Conservation (phyloP, 192 early-diverging fungal species). For the Coemansia sp. region DNA sequence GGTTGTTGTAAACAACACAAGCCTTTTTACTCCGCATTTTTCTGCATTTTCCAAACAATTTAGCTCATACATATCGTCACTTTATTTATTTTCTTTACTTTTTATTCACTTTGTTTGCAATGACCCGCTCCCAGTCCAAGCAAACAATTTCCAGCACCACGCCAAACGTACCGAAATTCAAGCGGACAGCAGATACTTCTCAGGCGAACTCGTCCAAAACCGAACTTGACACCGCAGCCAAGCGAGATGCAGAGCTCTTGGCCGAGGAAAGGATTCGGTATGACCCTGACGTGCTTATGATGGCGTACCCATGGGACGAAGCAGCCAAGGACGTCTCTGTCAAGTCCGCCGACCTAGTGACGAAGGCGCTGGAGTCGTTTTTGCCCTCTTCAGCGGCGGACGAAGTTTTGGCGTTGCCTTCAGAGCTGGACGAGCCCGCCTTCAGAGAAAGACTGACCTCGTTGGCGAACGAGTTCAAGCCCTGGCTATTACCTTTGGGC, state of each 20-base stretch:
- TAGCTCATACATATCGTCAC: too few relatives aligned
- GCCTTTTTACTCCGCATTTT: not conserved
- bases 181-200: not conserved
- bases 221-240: slow-evolving; percentile 5
- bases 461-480: not conserved
- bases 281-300: not conserved
- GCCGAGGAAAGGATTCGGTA: slow-evolving; percentile 1
- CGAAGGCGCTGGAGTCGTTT: not conserved
- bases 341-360: not conserved
- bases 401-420: not conserved
- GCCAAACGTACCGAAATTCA: not conserved
- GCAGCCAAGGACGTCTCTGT: not conserved
- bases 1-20: not conserved
- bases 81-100: not conserved
- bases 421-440: not conserved
- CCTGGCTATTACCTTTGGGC: not conserved
- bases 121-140: not conserved
- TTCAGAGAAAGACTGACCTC: not conserved
- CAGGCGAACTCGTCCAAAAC: not conserved
- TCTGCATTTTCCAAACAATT: not conserved
- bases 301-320: not conserved
- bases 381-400: not conserved
- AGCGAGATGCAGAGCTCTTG: not conserved
- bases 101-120: not conserved
- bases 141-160: not conserved